A percentile compares a stretch with the other conserved stretches of the same genome.
phyloP scores from a whole-genome alignment of 2,329 filamentous ascomycete species.

The Penicillium hesseltinei region DNA sequence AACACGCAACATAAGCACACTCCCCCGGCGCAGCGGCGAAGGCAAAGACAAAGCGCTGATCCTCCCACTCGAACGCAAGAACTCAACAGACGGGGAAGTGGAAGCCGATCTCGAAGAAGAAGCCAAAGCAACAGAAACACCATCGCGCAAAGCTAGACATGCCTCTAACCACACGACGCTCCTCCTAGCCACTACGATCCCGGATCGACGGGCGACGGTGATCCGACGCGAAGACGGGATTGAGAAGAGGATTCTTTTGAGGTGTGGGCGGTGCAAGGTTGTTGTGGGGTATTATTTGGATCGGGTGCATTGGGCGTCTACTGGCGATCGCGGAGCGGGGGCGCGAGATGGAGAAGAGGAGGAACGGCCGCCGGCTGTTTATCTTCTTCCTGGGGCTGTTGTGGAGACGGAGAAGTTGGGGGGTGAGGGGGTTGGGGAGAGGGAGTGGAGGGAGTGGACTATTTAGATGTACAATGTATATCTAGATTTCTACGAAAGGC shows the following conservation, averaged over 20 bases:
- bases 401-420: constrained; percentile 58
- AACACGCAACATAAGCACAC: constrained; percentile 51
- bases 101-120: constrained; percentile 21
- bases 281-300: constrained; percentile 64
- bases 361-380: constrained; percentile 51
- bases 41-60: constrained; percentile 57
- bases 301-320: constrained; percentile 44
- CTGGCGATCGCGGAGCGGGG: constrained; percentile 11
- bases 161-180: constrained; percentile 46
- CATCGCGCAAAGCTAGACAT: constrained; percentile 10
- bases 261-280: constrained; percentile 61
- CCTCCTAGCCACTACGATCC: constrained; percentile 50
- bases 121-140: constrained; percentile 15
- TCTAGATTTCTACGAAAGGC: not conserved
- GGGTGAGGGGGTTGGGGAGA: constrained; percentile 33
- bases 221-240: constrained; percentile 62
- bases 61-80: constrained; percentile 47
- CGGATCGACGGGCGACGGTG: constrained; percentile 51
- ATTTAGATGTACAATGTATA: not conserved
- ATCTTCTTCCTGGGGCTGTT: constrained; percentile 60
- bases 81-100: constrained; percentile 16
- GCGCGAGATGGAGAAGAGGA: constrained; percentile 16
- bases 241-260: constrained; percentile 61
- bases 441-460: constrained; percentile 38
- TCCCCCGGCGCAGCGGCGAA: constrained; percentile 54